Percentiles rank a stretch among this genome's conserved stretches.
phyloP scores from a whole-genome alignment of 148 eudicot species.

The Camellia japonica region DNA sequence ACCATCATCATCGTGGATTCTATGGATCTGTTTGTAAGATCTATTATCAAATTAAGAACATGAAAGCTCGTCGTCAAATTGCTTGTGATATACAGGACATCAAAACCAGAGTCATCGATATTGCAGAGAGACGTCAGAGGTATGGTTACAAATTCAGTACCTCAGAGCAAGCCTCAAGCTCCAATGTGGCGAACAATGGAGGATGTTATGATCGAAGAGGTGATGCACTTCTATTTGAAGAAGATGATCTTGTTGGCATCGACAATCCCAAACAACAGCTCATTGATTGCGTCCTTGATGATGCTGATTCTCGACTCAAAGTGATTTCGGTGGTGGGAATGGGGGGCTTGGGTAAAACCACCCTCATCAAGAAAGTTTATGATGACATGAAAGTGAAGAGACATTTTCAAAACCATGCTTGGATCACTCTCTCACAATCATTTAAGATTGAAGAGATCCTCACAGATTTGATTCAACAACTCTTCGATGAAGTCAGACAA shows the following conservation, averaged over 20 bases:
- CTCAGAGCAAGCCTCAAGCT: neutral
- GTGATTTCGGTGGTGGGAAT: constrained; percentile 24
- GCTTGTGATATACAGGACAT: constrained; percentile 12
- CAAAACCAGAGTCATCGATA: constrained; percentile 1
- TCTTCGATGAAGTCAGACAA: neutral
- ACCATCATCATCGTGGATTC: neutral
- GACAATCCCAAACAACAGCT: neutral
- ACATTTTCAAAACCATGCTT: constrained; percentile 7
- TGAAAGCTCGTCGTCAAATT: constrained; percentile 7
- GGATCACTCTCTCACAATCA: constrained; percentile 20
- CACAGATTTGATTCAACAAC: neutral
- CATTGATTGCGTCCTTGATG: neutral
- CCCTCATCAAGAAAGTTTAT: constrained; percentile 19
- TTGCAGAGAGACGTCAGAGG: constrained; percentile 13
- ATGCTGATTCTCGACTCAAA: neutral
- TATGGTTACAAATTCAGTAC: neutral
- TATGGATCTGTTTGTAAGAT: neutral
- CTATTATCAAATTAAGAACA: neutral
- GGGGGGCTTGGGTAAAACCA: constrained; percentile 29
- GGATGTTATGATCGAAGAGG: constrained; percentile 7
- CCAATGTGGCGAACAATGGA: too few relatives aligned
- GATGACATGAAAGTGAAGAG: neutral
- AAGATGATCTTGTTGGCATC: constrained; percentile 21
- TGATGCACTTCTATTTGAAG: constrained; percentile 14
- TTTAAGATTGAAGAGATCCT: constrained; percentile 5